phyloP scores from a whole-genome alignment of 108 stramenopile species.

The Skeletonema costatum region DNA sequence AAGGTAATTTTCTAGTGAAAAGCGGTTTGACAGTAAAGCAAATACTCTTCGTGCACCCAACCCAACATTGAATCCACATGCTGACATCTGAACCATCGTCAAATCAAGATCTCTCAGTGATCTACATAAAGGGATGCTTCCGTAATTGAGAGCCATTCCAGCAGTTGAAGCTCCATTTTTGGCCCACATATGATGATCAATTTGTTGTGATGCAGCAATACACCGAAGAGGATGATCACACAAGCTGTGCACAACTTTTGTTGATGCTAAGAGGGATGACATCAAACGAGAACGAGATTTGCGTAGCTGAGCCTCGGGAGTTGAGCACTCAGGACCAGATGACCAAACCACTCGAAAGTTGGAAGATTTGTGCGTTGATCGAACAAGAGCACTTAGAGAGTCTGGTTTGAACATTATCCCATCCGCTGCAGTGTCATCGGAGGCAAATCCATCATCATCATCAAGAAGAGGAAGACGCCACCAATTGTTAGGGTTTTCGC shows the following conservation, averaged over 20 bases:
- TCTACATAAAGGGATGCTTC: slow-evolving; percentile 80
- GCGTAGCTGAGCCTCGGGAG: slow-evolving; percentile 78
- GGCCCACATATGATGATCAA: slow-evolving; percentile 88
- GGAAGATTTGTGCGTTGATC: slow-evolving; percentile 71
- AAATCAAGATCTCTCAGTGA: slow-evolving; percentile 87
- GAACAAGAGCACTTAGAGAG: slow-evolving; percentile 69
- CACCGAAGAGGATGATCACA: slow-evolving; percentile 90
- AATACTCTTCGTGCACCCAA: slow-evolving; percentile 84
- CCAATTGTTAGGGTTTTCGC: slow-evolving; percentile 61
- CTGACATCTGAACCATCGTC: slow-evolving; percentile 83
- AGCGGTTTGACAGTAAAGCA: slow-evolving; percentile 72
- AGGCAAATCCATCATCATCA: slow-evolving; percentile 52
- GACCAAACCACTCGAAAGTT: slow-evolving; percentile 90
- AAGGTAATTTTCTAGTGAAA: slow-evolving; percentile 83
- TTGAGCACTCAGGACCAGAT: slow-evolving; percentile 81
- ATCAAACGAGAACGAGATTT: slow-evolving; percentile 68
- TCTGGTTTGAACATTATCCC: slow-evolving; percentile 56
- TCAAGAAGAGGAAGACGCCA: slow-evolving; percentile 88
- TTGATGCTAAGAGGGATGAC: slow-evolving; percentile 78
- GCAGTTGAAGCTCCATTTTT: slow-evolving; percentile 83
- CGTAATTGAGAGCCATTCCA: slow-evolving; percentile 88
- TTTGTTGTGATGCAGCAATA: slow-evolving; percentile 84
- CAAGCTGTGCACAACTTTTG: slow-evolving; percentile 86
- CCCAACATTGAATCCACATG: slow-evolving; percentile 80
- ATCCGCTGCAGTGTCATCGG: slow-evolving; percentile 9